A percentile compares a stretch with the other conserved stretches of the same genome.
phyloP scores from a whole-genome alignment of 2,329 filamentous ascomycete species.

The Hypocreales sp. region DNA sequence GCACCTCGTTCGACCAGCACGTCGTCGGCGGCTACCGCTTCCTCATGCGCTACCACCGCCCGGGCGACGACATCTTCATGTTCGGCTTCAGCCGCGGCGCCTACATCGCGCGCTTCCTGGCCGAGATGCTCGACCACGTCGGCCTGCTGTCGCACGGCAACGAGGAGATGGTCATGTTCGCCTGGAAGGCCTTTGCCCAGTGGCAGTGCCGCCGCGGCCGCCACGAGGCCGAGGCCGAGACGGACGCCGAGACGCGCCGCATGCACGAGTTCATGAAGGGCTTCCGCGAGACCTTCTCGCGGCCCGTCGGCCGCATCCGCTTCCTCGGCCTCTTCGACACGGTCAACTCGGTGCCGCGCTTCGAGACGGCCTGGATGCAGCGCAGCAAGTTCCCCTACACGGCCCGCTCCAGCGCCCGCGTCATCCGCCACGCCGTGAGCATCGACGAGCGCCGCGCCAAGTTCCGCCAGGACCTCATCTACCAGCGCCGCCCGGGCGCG shows the following conservation, averaged over 20 bases:
- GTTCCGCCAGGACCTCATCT: conserved; percentile 55
- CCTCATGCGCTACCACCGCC: conserved; percentile 56
- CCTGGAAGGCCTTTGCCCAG: conserved; percentile 66
- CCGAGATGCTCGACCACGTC: conserved; percentile 74
- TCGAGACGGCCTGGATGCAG: conserved; percentile 65
- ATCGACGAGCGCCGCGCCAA: conserved; percentile 59
- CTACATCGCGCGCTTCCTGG: conserved; percentile 60
- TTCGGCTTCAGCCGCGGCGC: conserved; percentile 61
- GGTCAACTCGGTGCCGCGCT: conserved; percentile 64
- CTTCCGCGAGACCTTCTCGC: conserved; percentile 67
- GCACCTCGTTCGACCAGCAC: conserved; percentile 67
- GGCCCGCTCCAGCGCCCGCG: conserved; percentile 37
- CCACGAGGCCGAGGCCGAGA: conserved; percentile 20
- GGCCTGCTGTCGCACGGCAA: conserved; percentile 69
- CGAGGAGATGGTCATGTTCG: conserved; percentile 72
- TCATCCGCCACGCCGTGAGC: conserved; percentile 54
- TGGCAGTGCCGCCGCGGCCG: conserved; percentile 49
- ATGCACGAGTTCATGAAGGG: conserved; percentile 64
- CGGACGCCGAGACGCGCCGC: conserved; percentile 22
- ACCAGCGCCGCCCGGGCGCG: conserved; percentile 22
- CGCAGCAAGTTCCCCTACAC: conserved; percentile 62
- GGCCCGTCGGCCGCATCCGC: conserved; percentile 56
- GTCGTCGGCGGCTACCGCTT: conserved; percentile 74
- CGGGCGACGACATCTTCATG: conserved; percentile 51
- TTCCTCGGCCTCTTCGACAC: conserved; percentile 74